phyloP scores from a whole-genome alignment of 2,329 filamentous ascomycete genomes.

The Laburnicola sp. region DNA sequence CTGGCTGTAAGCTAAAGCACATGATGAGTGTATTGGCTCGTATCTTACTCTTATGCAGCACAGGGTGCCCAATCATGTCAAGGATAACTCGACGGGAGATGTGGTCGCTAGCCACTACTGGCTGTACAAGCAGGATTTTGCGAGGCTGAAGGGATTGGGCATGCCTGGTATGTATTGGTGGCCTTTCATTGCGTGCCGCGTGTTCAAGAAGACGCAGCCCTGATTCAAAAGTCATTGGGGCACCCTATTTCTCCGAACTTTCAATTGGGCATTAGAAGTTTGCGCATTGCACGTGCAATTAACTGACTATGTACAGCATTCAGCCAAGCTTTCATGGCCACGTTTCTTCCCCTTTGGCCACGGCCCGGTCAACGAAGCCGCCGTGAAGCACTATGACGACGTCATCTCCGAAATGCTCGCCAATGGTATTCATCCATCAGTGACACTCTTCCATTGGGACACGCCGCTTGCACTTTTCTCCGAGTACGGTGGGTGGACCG shows the following conservation, averaged over 20 bases:
- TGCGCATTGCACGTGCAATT: background rate
- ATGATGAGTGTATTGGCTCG: too few species aligned
- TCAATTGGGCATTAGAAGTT: background rate
- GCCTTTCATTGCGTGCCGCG: background rate
- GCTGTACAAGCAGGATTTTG: conserved; percentile 50
- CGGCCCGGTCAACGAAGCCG: conserved; percentile 42
- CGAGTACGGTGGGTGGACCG: conserved; percentile 49
- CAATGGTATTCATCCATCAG: conserved; percentile 40
- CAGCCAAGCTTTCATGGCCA: conserved; percentile 44
- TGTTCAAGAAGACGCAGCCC: background rate
- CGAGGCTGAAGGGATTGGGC: conserved; percentile 41
- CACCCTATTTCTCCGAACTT: background rate
- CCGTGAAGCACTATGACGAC: conserved; percentile 46
- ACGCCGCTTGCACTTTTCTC: conserved; percentile 48
- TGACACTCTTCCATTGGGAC: conserved; percentile 51
- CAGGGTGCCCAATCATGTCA: conserved; percentile 46
- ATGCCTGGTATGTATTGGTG: conserved; percentile 20
- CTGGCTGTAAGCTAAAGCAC: too few species aligned
- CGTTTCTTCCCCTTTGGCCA: conserved; percentile 46
- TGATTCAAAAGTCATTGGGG: background rate
- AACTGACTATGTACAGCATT: conserved; percentile 25
- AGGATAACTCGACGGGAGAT: conserved; percentile 48
- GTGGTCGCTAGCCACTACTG: conserved; percentile 49
- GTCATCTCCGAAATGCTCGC: conserved; percentile 43
- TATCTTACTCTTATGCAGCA: conserved; percentile 22